These are phyloP conservation scores for Aspergillus japonicus DNA, from an alignment of 2,329 filamentous ascomycete genomes.

Conservation along the genomic window DNA sequence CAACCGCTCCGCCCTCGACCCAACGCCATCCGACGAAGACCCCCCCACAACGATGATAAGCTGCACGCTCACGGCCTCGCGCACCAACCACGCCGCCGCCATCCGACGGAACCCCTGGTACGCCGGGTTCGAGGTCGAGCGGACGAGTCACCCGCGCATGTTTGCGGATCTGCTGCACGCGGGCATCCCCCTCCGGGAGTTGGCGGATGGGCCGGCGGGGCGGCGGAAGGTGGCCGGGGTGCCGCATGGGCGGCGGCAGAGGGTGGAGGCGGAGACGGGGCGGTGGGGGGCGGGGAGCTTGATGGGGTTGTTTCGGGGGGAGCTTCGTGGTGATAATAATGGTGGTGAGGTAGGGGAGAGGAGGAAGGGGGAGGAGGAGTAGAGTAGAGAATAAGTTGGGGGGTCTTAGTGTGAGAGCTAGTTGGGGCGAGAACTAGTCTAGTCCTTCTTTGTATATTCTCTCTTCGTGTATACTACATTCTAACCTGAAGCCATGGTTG, in stretches of 20 bases:
- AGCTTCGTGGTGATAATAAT: conserved; percentile 1
- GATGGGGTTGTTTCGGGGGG: conserved; percentile 14
- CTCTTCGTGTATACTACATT: too few relatives aligned
- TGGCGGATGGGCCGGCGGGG: conserved; percentile 34
- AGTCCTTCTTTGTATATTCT: too few relatives aligned
- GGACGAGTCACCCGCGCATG: conserved; percentile 18
- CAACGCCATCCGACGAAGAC: neutral
- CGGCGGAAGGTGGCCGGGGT: conserved; percentile 24
- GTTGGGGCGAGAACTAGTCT: too few relatives aligned
- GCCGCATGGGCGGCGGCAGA: conserved; percentile 18
- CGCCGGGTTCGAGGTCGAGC: conserved; percentile 24
- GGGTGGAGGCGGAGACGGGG: conserved; percentile 19
- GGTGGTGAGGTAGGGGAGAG: neutral
- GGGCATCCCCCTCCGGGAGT: conserved; percentile 26
- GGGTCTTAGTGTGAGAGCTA: too few relatives aligned
- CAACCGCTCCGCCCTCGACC: neutral
- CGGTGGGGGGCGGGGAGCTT: conserved; percentile 29
- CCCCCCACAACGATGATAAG: conserved; percentile 13
- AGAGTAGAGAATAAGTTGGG: too few relatives aligned
- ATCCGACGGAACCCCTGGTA: conserved; percentile 36
- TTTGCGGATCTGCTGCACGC: conserved; percentile 31
- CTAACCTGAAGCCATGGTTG: too few relatives aligned
- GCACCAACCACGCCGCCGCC: conserved; percentile 30
- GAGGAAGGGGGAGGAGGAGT: neutral
- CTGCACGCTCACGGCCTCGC: conserved; percentile 28